phyloP scores from a whole-genome alignment of 108 stramenopile species.

The Asterionellopsis glacialis region DNA sequence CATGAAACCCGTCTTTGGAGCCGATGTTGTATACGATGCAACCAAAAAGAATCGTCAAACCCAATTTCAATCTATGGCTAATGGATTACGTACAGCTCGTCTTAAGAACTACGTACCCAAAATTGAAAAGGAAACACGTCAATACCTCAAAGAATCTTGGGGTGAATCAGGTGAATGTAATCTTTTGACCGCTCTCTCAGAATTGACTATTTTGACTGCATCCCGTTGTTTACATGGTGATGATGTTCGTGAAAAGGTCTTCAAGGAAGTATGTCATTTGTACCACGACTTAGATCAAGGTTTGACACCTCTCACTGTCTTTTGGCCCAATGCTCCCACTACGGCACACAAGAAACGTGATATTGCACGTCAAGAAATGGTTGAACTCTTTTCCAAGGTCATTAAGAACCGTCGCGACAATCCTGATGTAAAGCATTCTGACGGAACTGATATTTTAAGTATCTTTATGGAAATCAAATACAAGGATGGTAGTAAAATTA shows the following conservation, averaged over 20 bases:
- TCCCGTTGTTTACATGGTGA: conserved; percentile 96
- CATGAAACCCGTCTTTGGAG: conserved; percentile 98
- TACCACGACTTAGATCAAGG: conserved; percentile 98
- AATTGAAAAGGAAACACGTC: conserved; percentile 89
- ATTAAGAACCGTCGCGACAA: conserved; percentile 83
- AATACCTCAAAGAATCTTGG: conserved; percentile 68
- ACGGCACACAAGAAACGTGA: conserved; percentile 80
- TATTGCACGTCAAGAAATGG: conserved; percentile 88
- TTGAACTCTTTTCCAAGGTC: conserved; percentile 88
- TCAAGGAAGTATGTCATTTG: conserved; percentile 89
- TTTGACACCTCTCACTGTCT: conserved; percentile 95
- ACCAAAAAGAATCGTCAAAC: conserved; percentile 90
- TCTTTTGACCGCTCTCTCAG: conserved; percentile 82
- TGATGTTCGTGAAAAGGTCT: conserved; percentile 95
- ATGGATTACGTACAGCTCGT: conserved; percentile 82
- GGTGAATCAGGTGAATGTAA: conserved; percentile 80
- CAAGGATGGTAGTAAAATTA: conserved; percentile 90
- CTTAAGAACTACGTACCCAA: conserved; percentile 95
- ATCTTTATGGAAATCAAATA: conserved; percentile 98
- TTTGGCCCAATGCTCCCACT: conserved; percentile 95
- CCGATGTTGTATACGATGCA: conserved; percentile 94
- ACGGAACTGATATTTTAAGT: conserved; percentile 93
- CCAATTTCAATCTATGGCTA: conserved; percentile 96
- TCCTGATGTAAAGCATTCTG: conserved; percentile 45
- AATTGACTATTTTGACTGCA: conserved; percentile 97